Evolutionary conservation across 805 yeast species (phyloP).

Genomic region (Wickerhamiella lipophila): DNA sequence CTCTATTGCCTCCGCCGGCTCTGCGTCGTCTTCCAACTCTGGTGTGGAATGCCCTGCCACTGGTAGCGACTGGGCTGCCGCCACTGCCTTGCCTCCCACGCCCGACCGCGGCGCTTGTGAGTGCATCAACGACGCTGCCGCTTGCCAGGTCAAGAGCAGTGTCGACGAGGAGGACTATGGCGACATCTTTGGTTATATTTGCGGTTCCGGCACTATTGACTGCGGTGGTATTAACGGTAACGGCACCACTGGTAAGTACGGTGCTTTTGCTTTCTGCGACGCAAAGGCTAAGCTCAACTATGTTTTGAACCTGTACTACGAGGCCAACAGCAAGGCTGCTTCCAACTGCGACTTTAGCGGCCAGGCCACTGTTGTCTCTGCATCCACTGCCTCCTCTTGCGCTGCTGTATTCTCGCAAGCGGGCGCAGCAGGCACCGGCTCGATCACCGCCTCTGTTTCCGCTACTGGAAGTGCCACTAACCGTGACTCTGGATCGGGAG

Average conservation of each 20-base stretch:
- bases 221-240: constrained; percentile 52
- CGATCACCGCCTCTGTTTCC: constrained; percentile 33
- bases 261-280: constrained; percentile 61
- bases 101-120: constrained; percentile 56
- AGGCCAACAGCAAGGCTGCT: constrained; percentile 31
- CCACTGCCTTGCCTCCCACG: constrained; percentile 61
- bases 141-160: constrained; percentile 45
- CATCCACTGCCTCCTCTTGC: constrained; percentile 39
- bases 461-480: constrained; percentile 26
- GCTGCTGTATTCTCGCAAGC: constrained; percentile 45
- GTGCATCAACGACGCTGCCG: constrained; percentile 41
- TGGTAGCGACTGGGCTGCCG: constrained; percentile 48
- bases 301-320: constrained; percentile 53
- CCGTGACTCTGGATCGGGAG: constrained; percentile 15
- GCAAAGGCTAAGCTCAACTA: constrained; percentile 57
- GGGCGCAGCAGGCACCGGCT: constrained; percentile 57
- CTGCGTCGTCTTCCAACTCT: constrained; percentile 30
- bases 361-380: constrained; percentile 42
- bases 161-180: constrained; percentile 46
- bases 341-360: constrained; percentile 64
- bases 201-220: constrained; percentile 35
- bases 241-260: constrained; percentile 56
- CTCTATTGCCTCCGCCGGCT: constrained; percentile 31
- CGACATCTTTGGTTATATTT: constrained; percentile 44
- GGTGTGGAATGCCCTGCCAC: constrained; percentile 38